These are phyloP conservation scores for Salix purpurea DNA, from an alignment of 345 rosid species.

Conservation along the genomic window DNA sequence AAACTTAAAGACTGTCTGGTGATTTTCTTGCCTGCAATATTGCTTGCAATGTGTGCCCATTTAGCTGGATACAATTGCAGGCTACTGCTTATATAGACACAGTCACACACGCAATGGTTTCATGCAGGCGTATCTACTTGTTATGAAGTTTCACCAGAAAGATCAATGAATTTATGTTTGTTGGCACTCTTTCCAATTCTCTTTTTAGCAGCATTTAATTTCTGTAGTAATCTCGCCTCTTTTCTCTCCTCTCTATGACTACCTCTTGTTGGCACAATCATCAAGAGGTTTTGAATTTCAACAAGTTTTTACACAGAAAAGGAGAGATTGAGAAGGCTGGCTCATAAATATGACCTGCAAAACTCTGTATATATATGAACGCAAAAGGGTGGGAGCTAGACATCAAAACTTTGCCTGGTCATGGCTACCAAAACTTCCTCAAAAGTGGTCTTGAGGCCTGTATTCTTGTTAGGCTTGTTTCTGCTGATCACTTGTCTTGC, in stretches of 20 bases:
- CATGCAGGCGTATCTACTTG: background rate
- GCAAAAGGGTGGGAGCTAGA: background rate
- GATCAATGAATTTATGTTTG: background rate
- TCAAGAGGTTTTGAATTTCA: background rate
- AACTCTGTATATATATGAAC: background rate
- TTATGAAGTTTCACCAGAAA: background rate
- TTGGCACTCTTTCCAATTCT: conserved; percentile 8
- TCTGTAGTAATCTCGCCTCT: background rate
- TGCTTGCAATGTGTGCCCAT: background rate
- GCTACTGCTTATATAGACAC: background rate
- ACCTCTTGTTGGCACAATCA: background rate
- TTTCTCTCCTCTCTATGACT: background rate
- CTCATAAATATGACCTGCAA: background rate
- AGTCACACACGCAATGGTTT: background rate
- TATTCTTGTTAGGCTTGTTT: background rate
- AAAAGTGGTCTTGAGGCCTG: background rate
- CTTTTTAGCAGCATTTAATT: background rate
- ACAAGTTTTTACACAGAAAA: background rate
- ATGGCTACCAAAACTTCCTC: background rate
- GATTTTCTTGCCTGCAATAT: background rate
- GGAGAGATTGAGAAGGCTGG: background rate
- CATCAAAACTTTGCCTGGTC: background rate
- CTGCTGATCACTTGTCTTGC: background rate
- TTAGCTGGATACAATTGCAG: background rate
- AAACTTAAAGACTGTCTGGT: background rate